Base-by-base conservation (phyloP, 129 eudicot species). In the Lonicera japonica region DNA sequence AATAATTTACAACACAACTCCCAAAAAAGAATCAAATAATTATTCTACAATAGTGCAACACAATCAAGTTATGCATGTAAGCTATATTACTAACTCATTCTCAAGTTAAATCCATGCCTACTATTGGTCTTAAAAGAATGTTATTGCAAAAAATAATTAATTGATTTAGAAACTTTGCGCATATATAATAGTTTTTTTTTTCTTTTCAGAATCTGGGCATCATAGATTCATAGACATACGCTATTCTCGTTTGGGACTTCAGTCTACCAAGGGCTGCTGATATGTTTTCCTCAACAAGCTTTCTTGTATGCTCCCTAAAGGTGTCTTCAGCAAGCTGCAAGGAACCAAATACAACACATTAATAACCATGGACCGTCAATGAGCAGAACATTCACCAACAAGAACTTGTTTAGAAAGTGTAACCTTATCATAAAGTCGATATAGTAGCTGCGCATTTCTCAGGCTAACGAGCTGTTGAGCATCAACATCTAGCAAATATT, bases 351-450 rank as follows among this genome's bases (percentile, higher is more conserved):
- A 61, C 24, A 52, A 20, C 39, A 18, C 19, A 43, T 46, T 21
- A 67, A 68, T 55, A 54, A 66, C 63, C 29, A 73, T 21, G 72
- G 21, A 39, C 18, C 15, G 25, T 43, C 40, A 57, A 23, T 39
- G 4, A 56, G 45, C 45, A 54, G 40, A 71, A 51, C 54, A 36
- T 18, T 22, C 48, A 9, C 4, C 38, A 54, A 61, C 29, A 3
- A 58, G 43, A 43, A 29, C 43, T 13, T 25, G 22, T 45, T 50
- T 24, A 36, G 38, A 18, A 69, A 55, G 25, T 0, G 17, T n/a
- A 78, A 88, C 99, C 99, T 94, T 95, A 75, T 94, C 96, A 58
- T 96, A 83, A 52, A 94, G 95, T 64, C 82, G 84, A 68, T 78
- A 85, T 51, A 64, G 74, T 57, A 80, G 79, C 67, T 94, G 99